A percentile compares a stretch with the other conserved stretches of the same genome.
phyloP scores from a whole-genome alignment of 345 rosid genomes.

The Rhodomyrtus tomentosa region DNA sequence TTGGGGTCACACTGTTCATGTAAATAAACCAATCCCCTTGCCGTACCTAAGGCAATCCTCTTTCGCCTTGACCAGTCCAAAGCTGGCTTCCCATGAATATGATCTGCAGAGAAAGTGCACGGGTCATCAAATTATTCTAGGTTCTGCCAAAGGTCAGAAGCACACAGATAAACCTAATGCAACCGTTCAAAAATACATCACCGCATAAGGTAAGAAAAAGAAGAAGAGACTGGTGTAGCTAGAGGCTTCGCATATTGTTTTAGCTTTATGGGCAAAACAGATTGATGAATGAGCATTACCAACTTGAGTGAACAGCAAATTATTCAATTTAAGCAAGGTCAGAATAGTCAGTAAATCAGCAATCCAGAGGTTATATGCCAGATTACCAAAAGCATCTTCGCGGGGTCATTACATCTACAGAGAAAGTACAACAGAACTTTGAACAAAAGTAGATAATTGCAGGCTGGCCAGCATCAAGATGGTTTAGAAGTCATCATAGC shows the following conservation, averaged over 20 bases:
- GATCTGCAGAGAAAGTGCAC: conserved; percentile 28
- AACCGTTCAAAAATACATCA: not conserved
- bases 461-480: not conserved
- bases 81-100: conserved; percentile 53
- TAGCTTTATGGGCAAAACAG: not conserved
- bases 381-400: not conserved
- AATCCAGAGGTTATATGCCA: not conserved
- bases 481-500: not conserved
- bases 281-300: not conserved
- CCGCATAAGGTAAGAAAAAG: not conserved
- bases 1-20: conserved; percentile 96
- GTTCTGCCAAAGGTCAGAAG: not conserved
- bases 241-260: not conserved
- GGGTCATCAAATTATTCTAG: not conserved
- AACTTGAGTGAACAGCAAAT: not conserved
- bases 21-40: conserved; percentile 74
- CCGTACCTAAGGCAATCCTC: conserved; percentile 82
- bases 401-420: not conserved
- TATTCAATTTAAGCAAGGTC: not conserved
- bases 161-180: not conserved
- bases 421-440: not conserved
- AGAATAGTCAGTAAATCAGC: not conserved
- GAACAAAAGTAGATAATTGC: not conserved
- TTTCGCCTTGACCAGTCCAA: conserved; percentile 84
- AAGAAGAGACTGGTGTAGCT: not conserved